These are phyloP conservation scores for Fusarium graminum DNA, from an alignment of 2,329 filamentous ascomycete genomes.

Conservation along the genomic window DNA sequence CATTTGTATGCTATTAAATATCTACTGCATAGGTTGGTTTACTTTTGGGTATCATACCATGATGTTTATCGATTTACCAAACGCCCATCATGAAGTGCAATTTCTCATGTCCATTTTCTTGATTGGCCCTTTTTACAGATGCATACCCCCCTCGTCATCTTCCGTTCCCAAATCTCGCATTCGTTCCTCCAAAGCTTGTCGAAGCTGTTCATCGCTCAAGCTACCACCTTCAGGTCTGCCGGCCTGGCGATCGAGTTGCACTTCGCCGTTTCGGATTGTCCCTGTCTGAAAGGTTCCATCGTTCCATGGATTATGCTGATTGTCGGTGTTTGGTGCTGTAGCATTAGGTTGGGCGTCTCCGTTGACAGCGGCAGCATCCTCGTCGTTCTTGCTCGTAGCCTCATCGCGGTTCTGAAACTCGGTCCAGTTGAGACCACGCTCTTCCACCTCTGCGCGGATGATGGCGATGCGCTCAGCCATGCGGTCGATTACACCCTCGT, in stretches of 20 bases:
- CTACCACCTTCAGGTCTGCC: constrained; percentile 58
- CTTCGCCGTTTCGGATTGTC: constrained; percentile 64
- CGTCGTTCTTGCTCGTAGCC: constrained; percentile 51
- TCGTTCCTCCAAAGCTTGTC: constrained; percentile 66
- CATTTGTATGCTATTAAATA: constrained; percentile 1
- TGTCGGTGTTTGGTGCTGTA: constrained; percentile 20
- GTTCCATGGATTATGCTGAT: constrained; percentile 63
- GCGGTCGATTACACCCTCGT: constrained; percentile 74
- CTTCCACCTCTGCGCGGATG: constrained; percentile 73
- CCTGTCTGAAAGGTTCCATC: constrained; percentile 75
- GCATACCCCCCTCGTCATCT: constrained; percentile 69
- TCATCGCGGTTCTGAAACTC: constrained; percentile 67
- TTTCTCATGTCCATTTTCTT: constrained; percentile 1
- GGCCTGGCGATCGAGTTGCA: constrained; percentile 58
- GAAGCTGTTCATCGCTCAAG: constrained; percentile 70
- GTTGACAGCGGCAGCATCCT: constrained; percentile 38
- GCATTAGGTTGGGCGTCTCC: constrained; percentile 28
- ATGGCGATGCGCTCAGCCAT: constrained; percentile 76
- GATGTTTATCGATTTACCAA: constrained; percentile 38
- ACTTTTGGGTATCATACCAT: constrained; percentile 43
- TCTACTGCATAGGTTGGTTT: constrained; percentile 3
- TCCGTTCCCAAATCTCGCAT: constrained; percentile 61
- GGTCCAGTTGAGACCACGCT: constrained; percentile 67
- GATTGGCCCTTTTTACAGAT: constrained; percentile 60
- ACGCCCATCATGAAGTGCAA: constrained; percentile 45